These are phyloP conservation scores for Erigeron philadelphicus DNA, from an alignment of 140 eudicot genomes.

Conservation along the genomic window DNA sequence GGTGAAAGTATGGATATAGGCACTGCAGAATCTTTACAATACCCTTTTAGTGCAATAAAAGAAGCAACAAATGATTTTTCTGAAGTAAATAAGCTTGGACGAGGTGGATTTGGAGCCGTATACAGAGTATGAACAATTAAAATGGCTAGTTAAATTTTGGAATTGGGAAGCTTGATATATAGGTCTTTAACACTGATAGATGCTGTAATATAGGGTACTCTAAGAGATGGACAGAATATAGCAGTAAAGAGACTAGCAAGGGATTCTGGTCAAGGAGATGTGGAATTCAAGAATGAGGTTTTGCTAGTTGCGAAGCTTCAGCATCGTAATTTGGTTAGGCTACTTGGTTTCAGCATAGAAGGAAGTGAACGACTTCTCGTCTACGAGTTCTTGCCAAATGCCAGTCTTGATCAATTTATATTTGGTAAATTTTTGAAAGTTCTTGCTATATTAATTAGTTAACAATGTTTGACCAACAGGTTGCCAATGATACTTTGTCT, in stretches of 20 bases:
- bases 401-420: conserved; percentile 20
- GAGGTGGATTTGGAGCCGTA: too few relatives aligned
- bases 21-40: neutral
- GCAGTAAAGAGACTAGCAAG: conserved; percentile 22
- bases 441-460: neutral
- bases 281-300: conserved; percentile 19
- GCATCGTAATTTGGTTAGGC: conserved; percentile 22
- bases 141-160: too few relatives aligned
- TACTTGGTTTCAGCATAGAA: conserved; percentile 9
- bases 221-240: neutral
- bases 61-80: conserved; percentile 13
- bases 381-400: conserved; percentile 18
- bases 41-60: neutral
- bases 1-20: conserved; percentile 1
- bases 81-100: conserved; percentile 22
- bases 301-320: conserved; percentile 16
- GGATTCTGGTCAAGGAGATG: conserved; percentile 18
- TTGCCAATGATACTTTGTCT: too few relatives aligned
- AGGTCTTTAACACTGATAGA: too few relatives aligned
- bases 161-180: too few relatives aligned
- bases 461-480: too few relatives aligned
- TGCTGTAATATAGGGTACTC: conserved; percentile 3
- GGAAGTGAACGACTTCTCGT: conserved; percentile 23
- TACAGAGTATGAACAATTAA: too few relatives aligned
- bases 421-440: neutral